phyloP scores from a whole-genome alignment of 495 filamentous ascomycete species.

The Penicillium atrosanguineum region DNA sequence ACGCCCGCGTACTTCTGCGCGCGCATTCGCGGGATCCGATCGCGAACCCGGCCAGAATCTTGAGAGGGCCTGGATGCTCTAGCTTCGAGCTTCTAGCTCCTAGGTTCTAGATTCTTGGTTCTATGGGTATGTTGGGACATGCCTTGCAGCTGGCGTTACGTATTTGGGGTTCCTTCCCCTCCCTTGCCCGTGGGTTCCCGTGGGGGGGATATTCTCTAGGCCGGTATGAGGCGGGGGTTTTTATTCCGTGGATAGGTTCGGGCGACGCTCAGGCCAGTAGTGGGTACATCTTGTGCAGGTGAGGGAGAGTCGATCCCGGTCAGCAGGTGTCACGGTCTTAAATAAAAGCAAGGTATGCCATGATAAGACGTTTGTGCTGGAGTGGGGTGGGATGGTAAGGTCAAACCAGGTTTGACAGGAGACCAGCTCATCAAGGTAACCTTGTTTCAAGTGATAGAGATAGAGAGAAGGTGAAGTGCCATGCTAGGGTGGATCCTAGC shows the following conservation, averaged over 20 bases:
- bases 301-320: slow-evolving; percentile 9
- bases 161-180: background rate
- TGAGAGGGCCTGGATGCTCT: background rate
- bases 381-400: background rate
- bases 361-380: slow-evolving; percentile 13
- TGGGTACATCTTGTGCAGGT: slow-evolving; percentile 16
- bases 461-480: background rate
- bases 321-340: slow-evolving; percentile 14
- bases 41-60: slow-evolving; percentile 18
- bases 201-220: background rate
- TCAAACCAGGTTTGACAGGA: background rate
- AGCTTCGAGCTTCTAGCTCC: too few relatives aligned
- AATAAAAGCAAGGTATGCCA: slow-evolving; percentile 7
- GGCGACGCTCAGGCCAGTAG: slow-evolving; percentile 24
- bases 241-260: slow-evolving; percentile 3
- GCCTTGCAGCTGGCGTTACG: background rate
- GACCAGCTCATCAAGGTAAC: background rate
- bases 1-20: slow-evolving; percentile 10
- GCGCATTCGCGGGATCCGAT: slow-evolving; percentile 11
- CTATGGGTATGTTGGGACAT: background rate
- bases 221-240: background rate
- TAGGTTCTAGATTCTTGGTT: too few relatives aligned
- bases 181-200: background rate
- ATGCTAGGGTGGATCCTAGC: background rate
- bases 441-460: background rate